phyloP scores from a whole-genome alignment of 441 rosid genomes.

The Theobroma grandiflorum region DNA sequence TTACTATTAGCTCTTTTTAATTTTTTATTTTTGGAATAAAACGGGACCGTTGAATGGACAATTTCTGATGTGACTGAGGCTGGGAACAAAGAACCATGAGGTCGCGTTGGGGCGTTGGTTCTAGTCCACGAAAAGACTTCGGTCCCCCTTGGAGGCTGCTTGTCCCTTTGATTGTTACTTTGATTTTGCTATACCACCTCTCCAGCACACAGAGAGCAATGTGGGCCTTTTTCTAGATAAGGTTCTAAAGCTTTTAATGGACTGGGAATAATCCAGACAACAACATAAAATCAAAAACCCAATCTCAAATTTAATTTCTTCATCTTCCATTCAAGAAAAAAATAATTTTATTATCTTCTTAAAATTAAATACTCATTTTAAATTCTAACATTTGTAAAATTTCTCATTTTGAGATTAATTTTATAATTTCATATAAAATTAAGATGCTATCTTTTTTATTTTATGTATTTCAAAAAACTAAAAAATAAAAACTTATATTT shows the following conservation, averaged over 20 bases:
- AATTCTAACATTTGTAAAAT: no score
- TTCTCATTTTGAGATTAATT: no score
- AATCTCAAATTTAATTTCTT: background rate
- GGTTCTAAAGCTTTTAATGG: background rate
- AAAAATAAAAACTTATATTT: no score
- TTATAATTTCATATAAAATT: no score
- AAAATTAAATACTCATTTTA: no score
- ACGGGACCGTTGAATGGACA: background rate
- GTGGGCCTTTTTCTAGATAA: conserved; percentile 18
- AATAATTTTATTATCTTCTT: no score
- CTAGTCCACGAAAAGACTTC: conserved; percentile 13
- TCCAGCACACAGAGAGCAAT: background rate
- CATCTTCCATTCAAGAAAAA: no score
- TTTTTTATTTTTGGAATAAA: background rate
- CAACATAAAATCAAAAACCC: background rate
- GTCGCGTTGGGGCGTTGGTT: background rate
- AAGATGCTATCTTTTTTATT: no score
- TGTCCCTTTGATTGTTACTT: conserved; percentile 22
- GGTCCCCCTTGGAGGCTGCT: conserved; percentile 23
- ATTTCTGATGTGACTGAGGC: background rate
- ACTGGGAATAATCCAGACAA: background rate
- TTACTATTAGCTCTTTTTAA: no score
- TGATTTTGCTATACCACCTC: conserved; percentile 13
- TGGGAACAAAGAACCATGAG: background rate
- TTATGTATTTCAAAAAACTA: no score